Conservation (phyloP, 345 rosid species). For the Dipteronia dyeriana region DNA sequence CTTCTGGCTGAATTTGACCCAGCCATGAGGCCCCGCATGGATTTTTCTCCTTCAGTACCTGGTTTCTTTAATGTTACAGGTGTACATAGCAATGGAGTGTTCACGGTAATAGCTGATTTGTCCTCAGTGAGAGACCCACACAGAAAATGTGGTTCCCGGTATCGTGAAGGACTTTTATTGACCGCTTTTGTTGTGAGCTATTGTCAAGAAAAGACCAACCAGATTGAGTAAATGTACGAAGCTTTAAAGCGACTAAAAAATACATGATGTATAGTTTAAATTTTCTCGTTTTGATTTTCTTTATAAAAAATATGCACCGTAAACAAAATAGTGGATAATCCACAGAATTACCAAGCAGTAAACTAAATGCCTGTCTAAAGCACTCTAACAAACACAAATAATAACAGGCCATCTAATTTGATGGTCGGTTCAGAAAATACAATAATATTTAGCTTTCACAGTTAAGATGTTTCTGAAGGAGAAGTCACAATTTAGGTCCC, state of each 20-base stretch:
- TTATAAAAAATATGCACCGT: background rate
- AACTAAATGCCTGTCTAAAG: background rate
- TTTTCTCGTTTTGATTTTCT: background rate
- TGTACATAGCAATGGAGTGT: conserved; percentile 41
- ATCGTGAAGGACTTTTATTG: conserved; percentile 64
- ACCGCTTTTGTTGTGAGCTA: conserved; percentile 73
- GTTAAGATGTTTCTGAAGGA: background rate
- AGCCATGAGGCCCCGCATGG: conserved; percentile 37
- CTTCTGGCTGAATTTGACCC: conserved; percentile 34
- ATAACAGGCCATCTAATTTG: background rate
- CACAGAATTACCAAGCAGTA: background rate
- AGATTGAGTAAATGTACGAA: background rate
- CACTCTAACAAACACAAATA: background rate
- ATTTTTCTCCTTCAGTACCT: conserved; percentile 40
- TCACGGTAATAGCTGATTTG: conserved; percentile 46
- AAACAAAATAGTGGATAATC: background rate
- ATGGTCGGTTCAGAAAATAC: background rate
- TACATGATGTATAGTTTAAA: background rate
- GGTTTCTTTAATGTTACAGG: conserved; percentile 57
- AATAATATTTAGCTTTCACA: background rate
- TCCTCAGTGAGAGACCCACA: conserved; percentile 62
- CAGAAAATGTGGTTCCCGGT: conserved; percentile 68
- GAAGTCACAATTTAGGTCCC: background rate
- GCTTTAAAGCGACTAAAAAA: background rate
- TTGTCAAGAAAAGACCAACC: conserved; percentile 18